Base-by-base conservation (phyloP, 257 asterid species). In the Buddleja alternifolia region DNA sequence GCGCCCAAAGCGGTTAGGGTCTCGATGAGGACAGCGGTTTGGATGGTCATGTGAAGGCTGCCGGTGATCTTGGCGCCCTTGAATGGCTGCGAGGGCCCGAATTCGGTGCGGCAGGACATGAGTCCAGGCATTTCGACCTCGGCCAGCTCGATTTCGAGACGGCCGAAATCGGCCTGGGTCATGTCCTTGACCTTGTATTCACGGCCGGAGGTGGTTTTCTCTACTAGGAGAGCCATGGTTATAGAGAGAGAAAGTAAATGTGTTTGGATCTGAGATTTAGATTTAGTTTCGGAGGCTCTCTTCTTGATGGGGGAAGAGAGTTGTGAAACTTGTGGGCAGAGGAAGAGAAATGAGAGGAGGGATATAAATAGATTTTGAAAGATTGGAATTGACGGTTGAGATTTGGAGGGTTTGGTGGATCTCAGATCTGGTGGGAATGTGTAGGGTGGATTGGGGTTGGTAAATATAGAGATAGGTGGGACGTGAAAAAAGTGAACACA, bases 161-260 rank as follows among this genome's bases (percentile, higher is more conserved):
- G 86, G 50, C 97, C 96, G 75, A 90, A 90, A 66, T 90, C 97
- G 8, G 95, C 96, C 80, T 88, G 97, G 42, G 97, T 78, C 96
- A 88, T 83, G 85, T 90, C 97, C 84, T 83, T 88, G 72, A 90
- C 97, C 84, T 90, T 90, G 87, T 80, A 90, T 74, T 90, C 95
- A 24, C 96, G 86, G 47, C 97, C 97, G 34, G 96, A 72, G 32
- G 82, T 64, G 14, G 97, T 88, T 23, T 88, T 90, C 74, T 90
- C 97, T 6, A 88, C 92, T 0, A 74, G 72, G 51, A 90, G 85
- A 63, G 96, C 86, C 97, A 90, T 90, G 63, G 77, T 8, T 2
- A 6, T 0, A 8, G 32, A 15, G 6, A 47, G 21, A 48, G 39
- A 61, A 69, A 15, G 0, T 12, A 7, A 19, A n/a, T 39, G 70